Percentiles rank a stretch among this genome's conserved stretches.
These are phyloP conservation scores for Neurospora sp. DNA, from an alignment of 495 filamentous ascomycete genomes.

Conservation along the genomic window DNA sequence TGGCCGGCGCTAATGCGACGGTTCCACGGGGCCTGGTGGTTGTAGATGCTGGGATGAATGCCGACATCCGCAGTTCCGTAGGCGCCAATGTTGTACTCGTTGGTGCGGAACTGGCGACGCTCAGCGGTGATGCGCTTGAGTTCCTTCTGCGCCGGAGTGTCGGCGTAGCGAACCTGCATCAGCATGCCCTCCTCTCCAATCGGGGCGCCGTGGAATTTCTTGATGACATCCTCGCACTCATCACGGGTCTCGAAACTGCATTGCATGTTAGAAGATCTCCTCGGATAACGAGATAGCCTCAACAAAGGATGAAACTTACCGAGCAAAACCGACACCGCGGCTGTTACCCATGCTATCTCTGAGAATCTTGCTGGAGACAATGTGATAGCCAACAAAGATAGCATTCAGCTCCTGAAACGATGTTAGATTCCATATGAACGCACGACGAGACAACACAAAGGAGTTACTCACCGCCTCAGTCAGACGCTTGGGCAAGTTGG, in stretches of 20 bases:
- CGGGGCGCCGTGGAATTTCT: slow-evolving; percentile 64
- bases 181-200: slow-evolving; percentile 63
- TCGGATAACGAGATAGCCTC: not conserved
- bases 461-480: slow-evolving; percentile 62
- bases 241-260: slow-evolving; percentile 77
- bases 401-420: slow-evolving; percentile 51
- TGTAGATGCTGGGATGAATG: slow-evolving; percentile 35
- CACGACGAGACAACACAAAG: not conserved
- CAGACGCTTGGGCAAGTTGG: slow-evolving; percentile 83
- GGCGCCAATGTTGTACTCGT: slow-evolving; percentile 76
- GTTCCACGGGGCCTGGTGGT: slow-evolving; percentile 24
- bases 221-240: slow-evolving; percentile 76
- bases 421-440: slow-evolving; percentile 1
- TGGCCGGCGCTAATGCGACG: slow-evolving; percentile 14
- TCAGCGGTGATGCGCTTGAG: slow-evolving; percentile 90
- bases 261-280: slow-evolving; percentile 13
- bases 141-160: slow-evolving; percentile 91
- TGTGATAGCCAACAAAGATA: slow-evolving; percentile 76
- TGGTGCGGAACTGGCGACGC: slow-evolving; percentile 83
- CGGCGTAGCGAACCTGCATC: slow-evolving; percentile 91
- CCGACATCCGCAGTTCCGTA: slow-evolving; percentile 46
- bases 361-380: slow-evolving; percentile 86
- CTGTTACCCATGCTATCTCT: slow-evolving; percentile 82
- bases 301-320: slow-evolving; percentile 44
- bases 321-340: slow-evolving; percentile 94